Evolutionary conservation across 1,284 basidiomycete species (phyloP).

Genomic region (Sporisorium scitamineum): DNA sequence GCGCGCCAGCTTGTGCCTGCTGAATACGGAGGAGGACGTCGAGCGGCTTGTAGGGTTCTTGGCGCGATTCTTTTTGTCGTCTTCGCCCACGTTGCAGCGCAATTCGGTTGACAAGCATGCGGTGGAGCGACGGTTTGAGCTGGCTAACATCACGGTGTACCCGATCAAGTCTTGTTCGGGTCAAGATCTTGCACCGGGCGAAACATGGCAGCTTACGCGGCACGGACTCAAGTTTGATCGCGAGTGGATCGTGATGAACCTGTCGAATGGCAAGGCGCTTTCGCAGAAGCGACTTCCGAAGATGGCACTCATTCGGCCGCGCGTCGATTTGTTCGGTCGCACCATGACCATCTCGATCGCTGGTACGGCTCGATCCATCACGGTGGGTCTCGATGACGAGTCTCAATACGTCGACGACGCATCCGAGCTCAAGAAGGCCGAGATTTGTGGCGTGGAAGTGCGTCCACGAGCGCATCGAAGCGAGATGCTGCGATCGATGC

Average conservation of each 20-base stretch:
- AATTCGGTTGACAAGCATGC: not conserved
- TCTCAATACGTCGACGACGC: conserved; percentile 19
- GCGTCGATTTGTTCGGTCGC: conserved; percentile 23
- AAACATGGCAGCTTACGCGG: conserved; percentile 42
- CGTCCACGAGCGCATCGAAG: conserved; percentile 31
- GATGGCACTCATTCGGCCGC: conserved; percentile 56
- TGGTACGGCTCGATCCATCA: not conserved
- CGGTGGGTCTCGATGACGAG: conserved; percentile 24
- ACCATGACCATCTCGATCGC: conserved; percentile 26
- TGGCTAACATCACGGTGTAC: conserved; percentile 47
- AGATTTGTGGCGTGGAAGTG: conserved; percentile 34
- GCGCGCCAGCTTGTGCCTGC: conserved; percentile 47
- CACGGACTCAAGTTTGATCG: conserved; percentile 53
- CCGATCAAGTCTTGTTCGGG: conserved; percentile 59
- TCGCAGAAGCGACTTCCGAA: conserved; percentile 51
- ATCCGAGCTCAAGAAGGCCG: not conserved
- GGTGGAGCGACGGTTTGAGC: conserved; percentile 11
- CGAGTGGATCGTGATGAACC: conserved; percentile 54
- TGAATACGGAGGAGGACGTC: conserved; percentile 52
- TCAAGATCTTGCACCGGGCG: conserved; percentile 25
- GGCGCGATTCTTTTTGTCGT: conserved; percentile 40
- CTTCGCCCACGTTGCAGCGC: not conserved
- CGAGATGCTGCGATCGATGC: conserved; percentile 22
- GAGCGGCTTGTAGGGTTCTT: conserved; percentile 48
- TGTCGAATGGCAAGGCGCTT: conserved; percentile 46